A percentile compares a stretch with the other conserved stretches of the same genome.
phyloP scores from a whole-genome alignment of 139 green algal genomes.

The Zygnema cylindricum region DNA sequence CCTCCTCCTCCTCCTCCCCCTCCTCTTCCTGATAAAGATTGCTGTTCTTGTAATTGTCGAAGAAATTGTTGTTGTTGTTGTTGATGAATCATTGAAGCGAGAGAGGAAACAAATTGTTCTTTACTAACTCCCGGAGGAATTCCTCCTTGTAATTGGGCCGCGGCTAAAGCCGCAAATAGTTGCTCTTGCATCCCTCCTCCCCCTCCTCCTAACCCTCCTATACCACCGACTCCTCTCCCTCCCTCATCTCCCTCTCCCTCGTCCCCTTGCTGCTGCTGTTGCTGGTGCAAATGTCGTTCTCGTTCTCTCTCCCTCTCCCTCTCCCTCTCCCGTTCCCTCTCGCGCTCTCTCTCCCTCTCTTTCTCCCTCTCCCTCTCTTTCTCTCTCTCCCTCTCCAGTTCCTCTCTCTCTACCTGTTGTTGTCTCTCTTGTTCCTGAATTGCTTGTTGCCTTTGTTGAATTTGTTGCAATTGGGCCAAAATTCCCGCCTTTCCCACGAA shows the following conservation, averaged over 20 bases:
- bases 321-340: constrained; percentile 17
- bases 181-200: constrained; percentile 26
- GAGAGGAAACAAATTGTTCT: constrained; percentile 48
- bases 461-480: constrained; percentile 21
- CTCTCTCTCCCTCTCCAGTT: background rate
- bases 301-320: background rate
- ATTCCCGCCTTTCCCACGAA: background rate
- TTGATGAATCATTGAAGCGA: constrained; percentile 17
- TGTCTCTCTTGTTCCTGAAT: constrained; percentile 22
- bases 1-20: background rate
- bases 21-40: background rate
- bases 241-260: background rate
- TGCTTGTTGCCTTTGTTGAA: constrained; percentile 33
- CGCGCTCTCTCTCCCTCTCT: background rate
- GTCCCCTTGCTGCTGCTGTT: constrained; percentile 9
- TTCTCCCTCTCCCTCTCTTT: constrained; percentile 3
- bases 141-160: background rate
- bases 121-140: constrained; percentile 2
- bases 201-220: background rate
- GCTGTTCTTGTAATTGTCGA: background rate
- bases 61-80: constrained; percentile 46
- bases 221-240: background rate
- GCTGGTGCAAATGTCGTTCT: background rate
- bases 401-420: background rate
- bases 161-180: constrained; percentile 20